These are phyloP conservation scores for Ustilago esculenta DNA, from an alignment of 1,284 basidiomycete species.

Conservation along the genomic window DNA sequence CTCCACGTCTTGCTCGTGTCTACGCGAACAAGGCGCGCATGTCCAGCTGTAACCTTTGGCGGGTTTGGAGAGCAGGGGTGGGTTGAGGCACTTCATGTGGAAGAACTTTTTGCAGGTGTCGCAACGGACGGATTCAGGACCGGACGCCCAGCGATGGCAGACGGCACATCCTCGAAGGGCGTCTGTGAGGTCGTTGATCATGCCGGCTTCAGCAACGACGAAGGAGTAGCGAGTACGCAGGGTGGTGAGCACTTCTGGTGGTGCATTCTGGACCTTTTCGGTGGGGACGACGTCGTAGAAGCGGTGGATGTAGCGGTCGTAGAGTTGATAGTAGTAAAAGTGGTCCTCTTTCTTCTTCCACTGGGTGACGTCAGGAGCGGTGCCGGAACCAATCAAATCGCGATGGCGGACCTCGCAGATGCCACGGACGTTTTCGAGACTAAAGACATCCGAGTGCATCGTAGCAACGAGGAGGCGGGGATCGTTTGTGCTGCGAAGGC, in stretches of 20 bases:
- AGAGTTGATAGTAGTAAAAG: slow-evolving; percentile 92
- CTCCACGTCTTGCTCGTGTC: slow-evolving; percentile 87
- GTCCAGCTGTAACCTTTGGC: slow-evolving; percentile 98
- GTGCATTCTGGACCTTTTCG: slow-evolving; percentile 81
- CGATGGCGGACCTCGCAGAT: slow-evolving; percentile 92
- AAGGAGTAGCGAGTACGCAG: slow-evolving; percentile 89
- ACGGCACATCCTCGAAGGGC: slow-evolving; percentile 83
- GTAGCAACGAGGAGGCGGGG: slow-evolving; percentile 88
- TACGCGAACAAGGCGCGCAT: slow-evolving; percentile 87
- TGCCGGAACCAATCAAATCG: slow-evolving; percentile 78
- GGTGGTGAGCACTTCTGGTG: slow-evolving; percentile 62
- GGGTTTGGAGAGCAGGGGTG: slow-evolving; percentile 92
- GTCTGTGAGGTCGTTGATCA: slow-evolving; percentile 89
- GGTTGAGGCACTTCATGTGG: slow-evolving; percentile 93
- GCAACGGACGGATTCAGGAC: slow-evolving; percentile 84
- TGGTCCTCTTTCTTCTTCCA: slow-evolving; percentile 95
- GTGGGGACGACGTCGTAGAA: slow-evolving; percentile 95
- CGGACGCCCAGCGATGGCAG: slow-evolving; percentile 82
- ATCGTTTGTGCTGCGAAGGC: slow-evolving; percentile 83
- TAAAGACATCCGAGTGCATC: slow-evolving; percentile 93
- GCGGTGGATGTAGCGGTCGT: slow-evolving; percentile 97
- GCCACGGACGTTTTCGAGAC: slow-evolving; percentile 86
- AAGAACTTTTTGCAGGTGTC: slow-evolving; percentile 92
- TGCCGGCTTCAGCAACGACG: slow-evolving; percentile 90
- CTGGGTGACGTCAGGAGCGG: slow-evolving; percentile 78